Evolutionary conservation across 176 grass and related monocot species (phyloP).

Genomic region (Oryza punctata): DNA sequence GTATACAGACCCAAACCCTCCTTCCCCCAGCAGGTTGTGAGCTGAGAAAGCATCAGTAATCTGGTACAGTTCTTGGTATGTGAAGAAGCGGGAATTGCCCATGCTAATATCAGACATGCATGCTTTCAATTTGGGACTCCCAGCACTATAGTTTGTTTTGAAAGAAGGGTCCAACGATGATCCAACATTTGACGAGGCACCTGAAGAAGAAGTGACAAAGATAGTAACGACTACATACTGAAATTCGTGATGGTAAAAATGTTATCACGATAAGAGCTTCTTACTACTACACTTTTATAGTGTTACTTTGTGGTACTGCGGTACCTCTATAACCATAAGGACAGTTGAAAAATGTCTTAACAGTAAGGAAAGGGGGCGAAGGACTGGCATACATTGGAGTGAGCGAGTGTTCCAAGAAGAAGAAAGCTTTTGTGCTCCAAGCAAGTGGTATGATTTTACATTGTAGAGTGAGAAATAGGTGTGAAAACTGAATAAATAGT

Average conservation of each 20-base stretch:
- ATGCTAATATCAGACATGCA: constrained; percentile 68
- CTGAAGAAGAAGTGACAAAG: constrained; percentile 9
- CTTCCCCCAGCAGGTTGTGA: constrained; percentile 75
- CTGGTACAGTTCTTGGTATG: constrained; percentile 73
- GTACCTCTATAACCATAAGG: not conserved
- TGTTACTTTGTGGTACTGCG: too few relatives aligned
- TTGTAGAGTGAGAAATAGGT: not conserved
- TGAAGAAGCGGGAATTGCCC: constrained; percentile 63
- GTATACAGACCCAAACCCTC: constrained; percentile 87
- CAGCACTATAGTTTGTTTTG: constrained; percentile 45
- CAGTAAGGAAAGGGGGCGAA: too few relatives aligned
- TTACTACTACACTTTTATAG: not conserved
- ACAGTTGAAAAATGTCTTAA: not conserved
- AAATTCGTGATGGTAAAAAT: not conserved
- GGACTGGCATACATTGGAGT: not conserved
- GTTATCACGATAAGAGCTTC: not conserved
- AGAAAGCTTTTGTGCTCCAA: not conserved
- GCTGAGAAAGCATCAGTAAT: constrained; percentile 78
- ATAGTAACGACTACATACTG: not conserved
- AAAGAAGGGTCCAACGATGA: constrained; percentile 51
- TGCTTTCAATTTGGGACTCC: constrained; percentile 42
- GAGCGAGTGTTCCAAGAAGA: not conserved
- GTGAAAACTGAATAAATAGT: not conserved
- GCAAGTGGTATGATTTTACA: not conserved
- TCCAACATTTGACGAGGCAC: constrained; percentile 35